Percentiles rank a stretch among this genome's conserved stretches.
These are phyloP conservation scores for Entomortierella parvispora DNA, from an alignment of 192 early-diverging fungal species.

Conservation along the genomic window DNA sequence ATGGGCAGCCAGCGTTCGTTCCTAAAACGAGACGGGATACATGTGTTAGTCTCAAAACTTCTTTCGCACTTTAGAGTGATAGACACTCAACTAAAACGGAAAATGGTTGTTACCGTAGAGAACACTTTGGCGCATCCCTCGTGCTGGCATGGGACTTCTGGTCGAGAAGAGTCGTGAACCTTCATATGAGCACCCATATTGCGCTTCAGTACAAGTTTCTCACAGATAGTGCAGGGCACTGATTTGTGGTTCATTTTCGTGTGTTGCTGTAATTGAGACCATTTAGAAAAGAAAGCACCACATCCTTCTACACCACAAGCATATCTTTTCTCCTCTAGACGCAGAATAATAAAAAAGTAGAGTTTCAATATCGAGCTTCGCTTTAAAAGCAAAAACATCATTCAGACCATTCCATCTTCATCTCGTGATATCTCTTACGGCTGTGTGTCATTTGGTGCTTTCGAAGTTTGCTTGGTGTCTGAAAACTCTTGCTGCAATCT, in stretches of 20 bases:
- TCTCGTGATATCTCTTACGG: conserved; percentile 12
- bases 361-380: background rate
- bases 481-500: conserved; percentile 52
- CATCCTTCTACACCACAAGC: conserved; percentile 51
- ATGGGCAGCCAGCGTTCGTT: conserved; percentile 43
- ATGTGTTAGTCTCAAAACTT: conserved; percentile 1
- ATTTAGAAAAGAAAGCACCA: conserved; percentile 38
- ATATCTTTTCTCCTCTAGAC: conserved; percentile 44
- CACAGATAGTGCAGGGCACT: conserved; percentile 19
- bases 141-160: conserved; percentile 17
- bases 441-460: conserved; percentile 47
- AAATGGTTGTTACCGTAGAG: conserved; percentile 28
- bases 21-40: conserved; percentile 3
- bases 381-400: background rate
- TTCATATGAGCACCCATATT: conserved; percentile 33
- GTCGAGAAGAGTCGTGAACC: conserved; percentile 28
- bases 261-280: conserved; percentile 50
- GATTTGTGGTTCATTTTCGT: conserved; percentile 29
- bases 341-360: background rate
- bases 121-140: conserved; percentile 49
- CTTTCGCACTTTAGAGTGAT: background rate
- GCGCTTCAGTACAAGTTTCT: conserved; percentile 20
- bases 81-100: background rate
- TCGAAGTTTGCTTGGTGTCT: conserved; percentile 44
- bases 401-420: background rate